Conservation (phyloP, 2,329 filamentous ascomycete genomes). For the Piedraia hortae region DNA sequence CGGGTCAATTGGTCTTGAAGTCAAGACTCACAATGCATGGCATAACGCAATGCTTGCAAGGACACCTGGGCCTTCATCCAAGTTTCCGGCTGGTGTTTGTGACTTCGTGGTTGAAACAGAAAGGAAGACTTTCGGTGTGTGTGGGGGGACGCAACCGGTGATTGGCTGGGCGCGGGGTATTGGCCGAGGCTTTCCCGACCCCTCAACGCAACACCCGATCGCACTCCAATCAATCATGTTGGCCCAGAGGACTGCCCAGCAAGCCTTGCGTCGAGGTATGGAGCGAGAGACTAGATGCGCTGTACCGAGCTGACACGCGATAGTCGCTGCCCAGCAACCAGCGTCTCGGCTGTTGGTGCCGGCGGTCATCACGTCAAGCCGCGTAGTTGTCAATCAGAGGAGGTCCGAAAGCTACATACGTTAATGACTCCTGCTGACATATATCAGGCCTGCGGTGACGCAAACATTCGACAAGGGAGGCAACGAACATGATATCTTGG, state of each 20-base stretch:
- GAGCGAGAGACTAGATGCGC: neutral
- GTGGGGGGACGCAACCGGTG: too few species aligned
- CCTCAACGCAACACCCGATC: neutral
- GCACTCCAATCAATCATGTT: slow-evolving; percentile 13
- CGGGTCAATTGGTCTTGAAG: slow-evolving; percentile 21
- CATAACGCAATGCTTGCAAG: slow-evolving; percentile 10
- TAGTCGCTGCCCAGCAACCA: slow-evolving; percentile 20
- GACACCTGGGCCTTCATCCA: slow-evolving; percentile 10
- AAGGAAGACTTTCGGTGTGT: slow-evolving; percentile 1
- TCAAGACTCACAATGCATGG: slow-evolving; percentile 9
- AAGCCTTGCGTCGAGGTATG: slow-evolving; percentile 14
- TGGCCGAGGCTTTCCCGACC: too few species aligned
- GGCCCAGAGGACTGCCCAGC: slow-evolving; percentile 18
- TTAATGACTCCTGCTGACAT: neutral
- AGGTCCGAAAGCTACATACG: slow-evolving; percentile 16
- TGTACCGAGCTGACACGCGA: slow-evolving; percentile 4
- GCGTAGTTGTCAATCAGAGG: slow-evolving; percentile 17
- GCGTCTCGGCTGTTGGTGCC: slow-evolving; percentile 20
- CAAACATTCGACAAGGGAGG: slow-evolving; percentile 18
- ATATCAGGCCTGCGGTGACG: neutral
- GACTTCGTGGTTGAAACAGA: slow-evolving; percentile 6
- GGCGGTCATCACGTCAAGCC: slow-evolving; percentile 15
- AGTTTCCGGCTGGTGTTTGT: slow-evolving; percentile 10
- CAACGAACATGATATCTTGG: slow-evolving; percentile 38
- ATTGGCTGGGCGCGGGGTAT: too few species aligned